These are phyloP conservation scores for Polyplosphaeria fusca DNA, from an alignment of 495 filamentous ascomycete genomes.

Conservation along the genomic window DNA sequence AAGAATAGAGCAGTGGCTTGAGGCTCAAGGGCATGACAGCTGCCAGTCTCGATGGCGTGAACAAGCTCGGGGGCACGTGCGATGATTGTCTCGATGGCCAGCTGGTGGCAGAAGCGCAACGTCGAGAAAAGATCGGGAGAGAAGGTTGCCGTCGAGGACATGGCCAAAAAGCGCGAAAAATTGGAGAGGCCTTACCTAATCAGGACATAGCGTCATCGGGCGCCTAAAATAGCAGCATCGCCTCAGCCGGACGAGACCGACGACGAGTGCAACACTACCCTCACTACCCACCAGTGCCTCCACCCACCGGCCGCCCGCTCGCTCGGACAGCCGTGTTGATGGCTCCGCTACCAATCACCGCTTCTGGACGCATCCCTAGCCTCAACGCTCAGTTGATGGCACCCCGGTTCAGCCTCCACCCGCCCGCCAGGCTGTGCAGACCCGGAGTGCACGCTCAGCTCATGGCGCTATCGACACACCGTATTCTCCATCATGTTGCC, in stretches of 20 bases:
- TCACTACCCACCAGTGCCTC: too few relatives aligned
- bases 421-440: slow-evolving; percentile 23
- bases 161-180: slow-evolving; percentile 7
- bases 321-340: slow-evolving; percentile 2
- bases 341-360: background rate
- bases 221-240: slow-evolving; percentile 16
- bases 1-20: slow-evolving; percentile 29
- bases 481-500: slow-evolving; percentile 23
- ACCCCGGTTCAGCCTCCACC: slow-evolving; percentile 9
- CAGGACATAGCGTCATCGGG: background rate
- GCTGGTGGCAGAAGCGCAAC: slow-evolving; percentile 8
- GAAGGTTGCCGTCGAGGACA: slow-evolving; percentile 8
- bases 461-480: slow-evolving; percentile 31
- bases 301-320: background rate
- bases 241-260: slow-evolving; percentile 1
- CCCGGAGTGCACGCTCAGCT: slow-evolving; percentile 13
- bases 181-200: slow-evolving; percentile 10
- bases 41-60: background rate
- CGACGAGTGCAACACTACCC: slow-evolving; percentile 1
- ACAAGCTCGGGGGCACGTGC: background rate
- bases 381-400: slow-evolving; percentile 1
- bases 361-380: background rate
- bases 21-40: background rate
- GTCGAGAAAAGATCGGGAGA: slow-evolving; percentile 2
- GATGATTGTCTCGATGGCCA: slow-evolving; percentile 3